Percentiles rank a stretch among this genome's conserved stretches.
phyloP scores from a whole-genome alignment of 352 stramenopile genomes.

The Phytophthora sp. region DNA sequence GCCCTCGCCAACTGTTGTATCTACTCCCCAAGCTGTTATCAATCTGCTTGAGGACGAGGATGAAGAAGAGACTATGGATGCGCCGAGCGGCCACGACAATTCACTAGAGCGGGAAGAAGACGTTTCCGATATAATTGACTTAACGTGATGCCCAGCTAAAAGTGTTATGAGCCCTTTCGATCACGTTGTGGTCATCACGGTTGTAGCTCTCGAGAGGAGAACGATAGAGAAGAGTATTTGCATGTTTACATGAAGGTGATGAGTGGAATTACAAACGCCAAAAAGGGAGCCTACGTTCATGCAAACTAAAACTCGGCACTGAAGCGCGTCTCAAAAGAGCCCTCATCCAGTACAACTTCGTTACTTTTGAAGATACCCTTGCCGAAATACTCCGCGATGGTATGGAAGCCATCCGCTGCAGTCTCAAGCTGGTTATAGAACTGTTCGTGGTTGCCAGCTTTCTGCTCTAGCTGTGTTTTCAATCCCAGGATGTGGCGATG shows the following conservation, averaged over 20 bases:
- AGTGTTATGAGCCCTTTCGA: neutral
- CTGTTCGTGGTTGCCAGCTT: constrained; percentile 91
- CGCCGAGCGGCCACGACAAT: neutral
- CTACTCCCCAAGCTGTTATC: constrained; percentile 1
- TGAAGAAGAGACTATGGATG: constrained; percentile 3
- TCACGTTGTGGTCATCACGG: neutral
- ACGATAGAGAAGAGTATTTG: no score
- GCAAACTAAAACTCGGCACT: constrained; percentile 83
- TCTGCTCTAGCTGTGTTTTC: constrained; percentile 88
- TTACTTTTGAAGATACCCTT: constrained; percentile 93
- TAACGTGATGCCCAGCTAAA: constrained; percentile 24
- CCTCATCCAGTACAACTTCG: constrained; percentile 67
- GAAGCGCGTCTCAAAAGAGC: constrained; percentile 76
- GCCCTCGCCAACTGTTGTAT: neutral
- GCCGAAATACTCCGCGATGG: constrained; percentile 92
- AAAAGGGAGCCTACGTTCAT: neutral
- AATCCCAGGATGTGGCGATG: constrained; percentile 86
- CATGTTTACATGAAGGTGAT: constrained; percentile 12
- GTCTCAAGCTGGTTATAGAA: constrained; percentile 94
- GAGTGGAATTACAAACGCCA: constrained; percentile 16
- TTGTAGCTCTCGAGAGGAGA: no score
- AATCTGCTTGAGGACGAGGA: constrained; percentile 18
- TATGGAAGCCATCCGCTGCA: constrained; percentile 87
- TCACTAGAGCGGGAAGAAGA: neutral
- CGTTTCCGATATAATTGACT: constrained; percentile 28